Percentiles rank a stretch among this genome's conserved stretches.
Evolutionary conservation across 805 yeast genomes (phyloP).

Genomic region (Alloascoidea africana): DNA sequence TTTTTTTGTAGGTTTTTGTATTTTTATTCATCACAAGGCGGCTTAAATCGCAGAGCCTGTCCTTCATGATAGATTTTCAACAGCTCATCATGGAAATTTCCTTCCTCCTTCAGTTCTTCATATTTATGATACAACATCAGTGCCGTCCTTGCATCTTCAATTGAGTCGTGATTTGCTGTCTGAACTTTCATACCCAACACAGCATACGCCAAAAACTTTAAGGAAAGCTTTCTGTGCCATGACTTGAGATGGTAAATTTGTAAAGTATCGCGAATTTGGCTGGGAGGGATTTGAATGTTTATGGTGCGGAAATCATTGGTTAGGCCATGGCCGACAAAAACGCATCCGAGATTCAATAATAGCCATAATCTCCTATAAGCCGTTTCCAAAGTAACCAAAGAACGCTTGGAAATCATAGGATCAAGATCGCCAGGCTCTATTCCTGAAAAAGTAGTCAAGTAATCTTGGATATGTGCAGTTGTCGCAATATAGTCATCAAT

Average conservation of each 20-base stretch:
- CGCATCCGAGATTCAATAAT: slow-evolving; percentile 72
- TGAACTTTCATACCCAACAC: slow-evolving; percentile 68
- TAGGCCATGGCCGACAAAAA: slow-evolving; percentile 91
- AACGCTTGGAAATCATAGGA: slow-evolving; percentile 43
- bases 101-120: slow-evolving; percentile 39
- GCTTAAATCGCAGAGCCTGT: background rate
- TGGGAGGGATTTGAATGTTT: slow-evolving; percentile 73
- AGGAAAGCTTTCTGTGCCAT: slow-evolving; percentile 62
- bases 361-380: slow-evolving; percentile 88
- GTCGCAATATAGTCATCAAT: slow-evolving; percentile 88
- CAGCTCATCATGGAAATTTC: slow-evolving; percentile 45
- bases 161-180: slow-evolving; percentile 89
- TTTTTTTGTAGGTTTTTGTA: too few species aligned
- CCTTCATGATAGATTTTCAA: slow-evolving; percentile 36
- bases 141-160: slow-evolving; percentile 90
- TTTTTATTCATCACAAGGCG: too few species aligned
- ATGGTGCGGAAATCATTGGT: slow-evolving; percentile 86
- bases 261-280: slow-evolving; percentile 83
- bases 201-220: slow-evolving; percentile 76
- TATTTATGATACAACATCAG: slow-evolving; percentile 61
- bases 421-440: slow-evolving; percentile 85
- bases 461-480: slow-evolving; percentile 58
- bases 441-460: slow-evolving; percentile 86
- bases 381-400: slow-evolving; percentile 65
- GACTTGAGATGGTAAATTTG: slow-evolving; percentile 63